These are phyloP conservation scores for Candida morakotiae DNA, from an alignment of 805 yeast species.

Conservation along the genomic window DNA sequence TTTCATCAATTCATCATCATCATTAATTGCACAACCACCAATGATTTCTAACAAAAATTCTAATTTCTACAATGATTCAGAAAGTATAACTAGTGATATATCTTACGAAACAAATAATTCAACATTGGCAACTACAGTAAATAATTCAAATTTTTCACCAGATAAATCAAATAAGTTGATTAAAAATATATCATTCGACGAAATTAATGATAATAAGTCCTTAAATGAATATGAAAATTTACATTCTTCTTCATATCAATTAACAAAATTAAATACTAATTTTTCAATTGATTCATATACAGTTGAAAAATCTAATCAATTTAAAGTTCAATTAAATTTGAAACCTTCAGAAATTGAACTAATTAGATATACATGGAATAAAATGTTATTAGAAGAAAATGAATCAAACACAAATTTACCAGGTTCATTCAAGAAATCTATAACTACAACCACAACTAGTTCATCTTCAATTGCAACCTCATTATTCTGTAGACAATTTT, in stretches of 20 bases:
- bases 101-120: constrained; percentile 5
- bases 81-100: constrained; percentile 1
- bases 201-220: too few relatives aligned
- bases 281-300: constrained; percentile 19
- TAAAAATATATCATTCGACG: not conserved
- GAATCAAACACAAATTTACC: constrained; percentile 1
- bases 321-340: constrained; percentile 19
- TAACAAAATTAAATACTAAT: constrained; percentile 21
- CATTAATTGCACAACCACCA: not conserved
- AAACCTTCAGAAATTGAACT: constrained; percentile 38
- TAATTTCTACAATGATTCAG: too few relatives aligned
- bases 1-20: not conserved
- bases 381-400: constrained; percentile 31
- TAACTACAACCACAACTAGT: not conserved
- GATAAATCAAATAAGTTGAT: not conserved
- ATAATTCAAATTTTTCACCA: not conserved
- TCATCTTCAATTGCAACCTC: constrained; percentile 32
- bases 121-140: constrained; percentile 1
- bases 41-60: not conserved
- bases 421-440: constrained; percentile 11
- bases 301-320: constrained; percentile 12
- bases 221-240: not conserved
- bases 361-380: constrained; percentile 45
- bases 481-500: constrained; percentile 72
- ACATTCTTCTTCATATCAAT: constrained; percentile 16